Base-by-base conservation (phyloP, 208 protist species). In the Trypanosomatidae sp. region DNA sequence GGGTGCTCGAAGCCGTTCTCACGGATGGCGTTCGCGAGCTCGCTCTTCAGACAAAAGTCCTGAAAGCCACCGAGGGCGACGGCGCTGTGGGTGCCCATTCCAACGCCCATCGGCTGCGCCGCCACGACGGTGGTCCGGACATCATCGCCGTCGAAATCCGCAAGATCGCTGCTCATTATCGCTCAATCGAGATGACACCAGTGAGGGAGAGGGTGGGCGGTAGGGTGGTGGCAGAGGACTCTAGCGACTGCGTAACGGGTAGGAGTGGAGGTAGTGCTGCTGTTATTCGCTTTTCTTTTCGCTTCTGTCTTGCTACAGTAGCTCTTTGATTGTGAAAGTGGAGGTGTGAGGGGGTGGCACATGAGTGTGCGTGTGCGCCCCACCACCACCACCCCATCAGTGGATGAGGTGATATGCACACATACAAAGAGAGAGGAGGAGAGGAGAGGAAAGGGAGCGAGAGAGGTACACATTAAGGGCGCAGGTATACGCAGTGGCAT, bases 11-110 rank as follows among this genome's bases (percentile, higher is more conserved):
- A 97, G 79, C 93, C 93, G 83, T 97, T 95, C 83, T 97, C 94
- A 39, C 90, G 89, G 70, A 99, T 99, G 49, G 99, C 98, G 68
- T 98, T 95, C 9, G 99, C 83, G 3, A 99, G 80, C 80, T 99
- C 99, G 69, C 98, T 98, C 86, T 99, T 99, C 39, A 99, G 91
- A 52, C 99, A 92, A 76, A 99, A 99, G 84, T 99, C 99, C 74
- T 98, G 86, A 87, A 99, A 99, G 67, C 96, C 97, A 39, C 95
- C 94, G 47, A 97, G 88, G 55, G 97, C 93, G 10, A 98, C 93
- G 67, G 93, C 89, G 75, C 88, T 93, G 91, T 97, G 90, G 28
- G 91, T 93, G 68, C 89, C 89, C 84, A 94, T 90, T 72, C 87
- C 89, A 6, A 95, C 89, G 56, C 85, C 90, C 56, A 93, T 82